Percentiles rank a stretch among this genome's conserved stretches.
These are phyloP conservation scores for Beauveria sp. DNA, from an alignment of 2,329 filamentous ascomycete species.

Conservation along the genomic window DNA sequence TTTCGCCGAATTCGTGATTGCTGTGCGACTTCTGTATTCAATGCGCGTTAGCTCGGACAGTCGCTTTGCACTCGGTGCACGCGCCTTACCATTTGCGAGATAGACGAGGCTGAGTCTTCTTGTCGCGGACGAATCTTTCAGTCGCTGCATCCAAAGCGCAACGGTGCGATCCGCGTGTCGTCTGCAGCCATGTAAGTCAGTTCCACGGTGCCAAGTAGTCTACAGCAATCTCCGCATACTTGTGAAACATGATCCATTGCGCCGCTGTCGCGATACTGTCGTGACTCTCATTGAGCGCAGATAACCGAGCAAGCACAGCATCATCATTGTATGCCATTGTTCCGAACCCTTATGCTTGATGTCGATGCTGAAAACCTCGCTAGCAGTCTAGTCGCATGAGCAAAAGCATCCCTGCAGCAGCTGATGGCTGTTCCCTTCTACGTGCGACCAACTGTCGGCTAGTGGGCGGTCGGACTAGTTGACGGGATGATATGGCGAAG, in stretches of 20 bases:
- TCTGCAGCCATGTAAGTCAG: slow-evolving; percentile 36
- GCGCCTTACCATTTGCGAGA: slow-evolving; percentile 74
- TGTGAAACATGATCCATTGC: slow-evolving; percentile 99
- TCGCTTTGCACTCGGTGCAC: background rate
- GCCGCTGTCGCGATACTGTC: slow-evolving; percentile 94
- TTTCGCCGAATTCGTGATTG: slow-evolving; percentile 91
- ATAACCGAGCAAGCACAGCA: slow-evolving; percentile 88
- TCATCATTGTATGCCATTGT: slow-evolving; percentile 92
- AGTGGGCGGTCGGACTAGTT: background rate
- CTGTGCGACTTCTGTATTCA: slow-evolving; percentile 73
- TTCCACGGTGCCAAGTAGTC: slow-evolving; percentile 6
- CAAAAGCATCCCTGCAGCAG: background rate
- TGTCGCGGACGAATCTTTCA: slow-evolving; percentile 78
- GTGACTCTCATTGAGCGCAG: slow-evolving; percentile 91
- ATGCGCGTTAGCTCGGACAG: background rate
- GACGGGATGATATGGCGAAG: no score
- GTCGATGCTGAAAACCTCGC: slow-evolving; percentile 4
- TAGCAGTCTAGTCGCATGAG: background rate
- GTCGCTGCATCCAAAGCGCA: slow-evolving; percentile 80
- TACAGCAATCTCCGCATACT: slow-evolving; percentile 45
- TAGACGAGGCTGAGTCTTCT: slow-evolving; percentile 91
- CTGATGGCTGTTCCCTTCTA: background rate
- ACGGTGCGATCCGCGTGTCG: slow-evolving; percentile 89
- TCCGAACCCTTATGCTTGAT: slow-evolving; percentile 12
- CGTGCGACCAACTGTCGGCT: background rate